Percentiles rank a stretch among this genome's conserved stretches.
Conservation (phyloP, 345 rosid species). For the Excoecaria agallocha region DNA sequence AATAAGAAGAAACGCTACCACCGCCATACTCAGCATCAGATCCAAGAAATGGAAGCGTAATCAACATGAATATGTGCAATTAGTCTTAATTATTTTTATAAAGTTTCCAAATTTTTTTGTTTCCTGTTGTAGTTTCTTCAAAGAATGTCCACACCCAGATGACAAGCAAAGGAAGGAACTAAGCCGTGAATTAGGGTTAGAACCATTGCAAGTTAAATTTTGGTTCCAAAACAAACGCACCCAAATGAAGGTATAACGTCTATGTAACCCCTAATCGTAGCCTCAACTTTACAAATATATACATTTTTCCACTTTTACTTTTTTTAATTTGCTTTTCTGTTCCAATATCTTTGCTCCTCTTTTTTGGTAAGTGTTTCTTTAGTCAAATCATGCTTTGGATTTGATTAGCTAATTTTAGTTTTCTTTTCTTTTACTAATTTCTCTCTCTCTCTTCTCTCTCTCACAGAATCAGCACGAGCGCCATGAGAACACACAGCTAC, state of each 20-base stretch:
- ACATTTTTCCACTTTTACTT: no score
- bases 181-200: conserved; percentile 81
- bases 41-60: conserved; percentile 98
- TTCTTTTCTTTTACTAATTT: not conserved
- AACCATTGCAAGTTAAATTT: conserved; percentile 94
- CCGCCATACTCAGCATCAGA: conserved; percentile 96
- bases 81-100: conserved; percentile 1
- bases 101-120: not conserved
- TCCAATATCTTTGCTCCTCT: not conserved
- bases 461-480: conserved; percentile 87
- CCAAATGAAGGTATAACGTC: conserved; percentile 83
- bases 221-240: conserved; percentile 99
- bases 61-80: conserved; percentile 8
- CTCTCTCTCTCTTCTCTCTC: no score
- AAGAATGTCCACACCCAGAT: conserved; percentile 97
- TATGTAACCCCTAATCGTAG: not conserved
- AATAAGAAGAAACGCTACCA: conserved; percentile 89
- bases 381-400: not conserved
- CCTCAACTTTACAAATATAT: conserved; percentile 8
- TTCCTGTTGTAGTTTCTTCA: conserved; percentile 54
- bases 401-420: not conserved
- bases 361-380: not conserved
- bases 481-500: conserved; percentile 73
- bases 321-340: not conserved
- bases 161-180: conserved; percentile 96